Evolutionary conservation across 495 filamentous ascomycete genomes (phyloP), one percentile per base, ranked within the genome.

Genomic region (Aspergillus funiculosus): DNA sequence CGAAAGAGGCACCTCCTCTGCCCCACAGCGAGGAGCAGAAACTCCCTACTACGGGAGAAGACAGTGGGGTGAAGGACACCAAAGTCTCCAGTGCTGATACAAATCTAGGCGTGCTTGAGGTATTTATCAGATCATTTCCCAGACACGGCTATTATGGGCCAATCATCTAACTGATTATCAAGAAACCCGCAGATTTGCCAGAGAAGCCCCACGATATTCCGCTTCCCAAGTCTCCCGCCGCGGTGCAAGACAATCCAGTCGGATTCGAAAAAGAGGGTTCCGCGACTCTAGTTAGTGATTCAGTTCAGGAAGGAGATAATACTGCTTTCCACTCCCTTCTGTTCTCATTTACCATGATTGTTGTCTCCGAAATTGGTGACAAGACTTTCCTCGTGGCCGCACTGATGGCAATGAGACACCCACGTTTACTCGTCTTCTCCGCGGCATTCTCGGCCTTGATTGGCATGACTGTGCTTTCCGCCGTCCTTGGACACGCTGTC

Each of bases 371-470:
- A 62, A 82, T 98, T 60, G 92, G 92, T 47, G 92, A 98, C 77
- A 98, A 98, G 65, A 98, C 92, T 0, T 98, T 98, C 69, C 75
- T 98, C 29, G 88, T 98, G 31, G 92, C 92, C 10, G 92, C 92
- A 18, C 76, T 98, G 15, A 98, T 98, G 92, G 92, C 92, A 1
- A 98, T 98, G 92, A 88, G 95, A 53, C 90, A 98, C 60, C 85
- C 92, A 31, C 87, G 91, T 24, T 63, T 96, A 42, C 74, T 95
- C 9, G 94, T 98, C 30, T 98, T 97, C 69, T 81, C 86, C 6
- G 88, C 92, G 5, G 92, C 92, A n/a, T 88, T 97, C 55, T 75
- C 80, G 49, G 94, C 92, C 17, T 69, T 98, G 39, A 79, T 94
- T 41, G 76, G 81, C 60, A 98, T 98, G 92, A 96, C 94, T 0